Conservation (phyloP, 371 early-diverging fungal genomes). For the Syncephalastrum monosporum region DNA sequence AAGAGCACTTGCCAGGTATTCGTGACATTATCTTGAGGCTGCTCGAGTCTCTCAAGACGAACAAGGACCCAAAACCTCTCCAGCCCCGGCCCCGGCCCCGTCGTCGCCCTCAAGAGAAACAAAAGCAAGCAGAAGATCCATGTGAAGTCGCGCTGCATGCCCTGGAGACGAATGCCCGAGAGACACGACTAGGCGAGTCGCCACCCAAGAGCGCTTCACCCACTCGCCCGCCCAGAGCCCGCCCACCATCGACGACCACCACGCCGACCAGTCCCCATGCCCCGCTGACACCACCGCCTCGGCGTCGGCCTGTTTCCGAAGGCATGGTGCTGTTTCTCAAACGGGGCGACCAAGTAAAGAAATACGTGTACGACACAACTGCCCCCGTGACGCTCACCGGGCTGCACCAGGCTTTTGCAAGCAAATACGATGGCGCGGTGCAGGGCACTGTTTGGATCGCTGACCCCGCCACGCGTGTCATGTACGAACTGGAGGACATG, state of each 20-base stretch:
- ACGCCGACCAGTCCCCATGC: too few relatives aligned
- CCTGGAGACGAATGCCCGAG: too few relatives aligned
- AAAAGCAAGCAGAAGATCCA: neutral
- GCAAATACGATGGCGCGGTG: constrained; percentile 37
- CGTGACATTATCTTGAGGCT: constrained; percentile 54
- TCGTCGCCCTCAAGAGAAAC: constrained; percentile 4
- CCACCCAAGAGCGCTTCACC: too few relatives aligned
- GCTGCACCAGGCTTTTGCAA: constrained; percentile 46
- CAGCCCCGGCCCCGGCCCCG: constrained; percentile 2
- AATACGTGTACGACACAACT: constrained; percentile 22
- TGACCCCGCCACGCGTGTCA: constrained; percentile 47
- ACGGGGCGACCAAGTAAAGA: constrained; percentile 48
- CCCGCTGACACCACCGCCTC: constrained; percentile 3
- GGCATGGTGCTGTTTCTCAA: constrained; percentile 47
- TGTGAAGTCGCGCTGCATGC: too few relatives aligned
- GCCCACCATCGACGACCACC: too few relatives aligned
- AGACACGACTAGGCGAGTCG: too few relatives aligned
- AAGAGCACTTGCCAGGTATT: constrained; percentile 54
- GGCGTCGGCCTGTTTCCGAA: constrained; percentile 1
- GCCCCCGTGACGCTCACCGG: constrained; percentile 33
- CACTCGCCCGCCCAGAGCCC: too few relatives aligned
- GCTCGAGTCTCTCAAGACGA: constrained; percentile 52
- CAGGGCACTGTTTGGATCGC: constrained; percentile 30
- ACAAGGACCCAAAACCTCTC: constrained; percentile 40
- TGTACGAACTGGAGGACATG: constrained; percentile 65